A percentile compares a stretch with the other conserved stretches of the same genome.
Conservation (phyloP, 306 rosid species). For the Dryas octopetala region DNA sequence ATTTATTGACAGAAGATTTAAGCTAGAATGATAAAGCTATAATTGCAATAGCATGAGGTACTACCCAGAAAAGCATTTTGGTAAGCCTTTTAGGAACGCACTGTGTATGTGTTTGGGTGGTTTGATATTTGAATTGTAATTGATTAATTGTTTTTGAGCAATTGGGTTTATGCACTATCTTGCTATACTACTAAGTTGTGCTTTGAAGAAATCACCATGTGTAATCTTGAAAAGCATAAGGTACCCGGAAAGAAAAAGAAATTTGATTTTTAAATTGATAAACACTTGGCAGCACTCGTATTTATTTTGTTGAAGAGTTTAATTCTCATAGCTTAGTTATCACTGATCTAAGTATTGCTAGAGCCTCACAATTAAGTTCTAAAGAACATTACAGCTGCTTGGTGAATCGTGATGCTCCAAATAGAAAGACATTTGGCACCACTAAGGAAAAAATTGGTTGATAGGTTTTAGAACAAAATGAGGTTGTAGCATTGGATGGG, state of each 20-base stretch:
- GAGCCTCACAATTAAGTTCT: background rate
- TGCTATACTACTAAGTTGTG: background rate
- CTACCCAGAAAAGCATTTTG: background rate
- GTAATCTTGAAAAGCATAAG: background rate
- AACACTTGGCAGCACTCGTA: background rate
- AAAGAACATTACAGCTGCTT: background rate
- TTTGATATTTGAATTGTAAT: background rate
- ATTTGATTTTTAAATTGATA: no score
- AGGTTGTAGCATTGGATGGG: background rate
- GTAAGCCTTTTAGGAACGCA: background rate
- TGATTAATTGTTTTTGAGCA: background rate
- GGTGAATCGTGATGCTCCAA: background rate
- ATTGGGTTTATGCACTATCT: background rate
- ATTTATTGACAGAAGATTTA: background rate
- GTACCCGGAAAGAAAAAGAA: background rate
- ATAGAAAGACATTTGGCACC: background rate
- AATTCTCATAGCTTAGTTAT: background rate
- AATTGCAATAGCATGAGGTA: background rate
- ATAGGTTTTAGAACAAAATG: background rate
- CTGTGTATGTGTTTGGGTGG: background rate
- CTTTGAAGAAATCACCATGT: background rate
- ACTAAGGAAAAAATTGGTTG: background rate
- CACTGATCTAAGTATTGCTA: background rate
- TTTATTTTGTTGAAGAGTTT: background rate
- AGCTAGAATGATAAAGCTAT: background rate